phyloP scores from a whole-genome alignment of 495 filamentous ascomycete species.

The Talaromyces trachyspermus region DNA sequence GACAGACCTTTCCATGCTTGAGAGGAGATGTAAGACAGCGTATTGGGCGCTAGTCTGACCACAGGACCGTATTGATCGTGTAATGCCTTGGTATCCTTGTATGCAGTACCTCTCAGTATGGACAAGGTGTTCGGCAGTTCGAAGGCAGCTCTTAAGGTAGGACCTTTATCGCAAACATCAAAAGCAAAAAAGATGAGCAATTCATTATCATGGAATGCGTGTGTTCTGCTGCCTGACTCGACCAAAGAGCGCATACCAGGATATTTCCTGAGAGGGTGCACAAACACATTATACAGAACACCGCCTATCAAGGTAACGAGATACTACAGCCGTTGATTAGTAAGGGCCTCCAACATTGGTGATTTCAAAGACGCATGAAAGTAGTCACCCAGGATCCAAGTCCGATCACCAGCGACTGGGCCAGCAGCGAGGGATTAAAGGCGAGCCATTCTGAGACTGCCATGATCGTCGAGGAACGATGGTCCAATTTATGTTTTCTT shows the following conservation, averaged over 20 bases:
- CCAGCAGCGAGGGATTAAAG: not conserved
- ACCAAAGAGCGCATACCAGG: constrained; percentile 19
- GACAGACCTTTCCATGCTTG: constrained; percentile 38
- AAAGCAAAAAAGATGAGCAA: too few relatives aligned
- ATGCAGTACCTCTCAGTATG: constrained; percentile 13
- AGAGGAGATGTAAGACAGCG: constrained; percentile 42
- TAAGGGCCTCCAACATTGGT: not conserved
- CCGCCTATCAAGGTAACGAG: not conserved
- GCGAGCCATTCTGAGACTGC: not conserved
- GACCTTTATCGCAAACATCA: not conserved
- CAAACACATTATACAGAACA: constrained; percentile 20
- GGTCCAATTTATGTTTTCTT: too few relatives aligned
- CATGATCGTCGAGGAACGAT: too few relatives aligned
- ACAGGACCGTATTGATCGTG: constrained; percentile 47
- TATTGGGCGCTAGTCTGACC: constrained; percentile 47
- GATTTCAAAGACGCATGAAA: too few relatives aligned
- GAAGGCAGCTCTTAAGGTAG: not conserved
- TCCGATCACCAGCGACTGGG: not conserved
- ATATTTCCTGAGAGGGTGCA: constrained; percentile 19
- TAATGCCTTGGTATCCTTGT: constrained; percentile 24
- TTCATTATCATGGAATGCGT: not conserved
- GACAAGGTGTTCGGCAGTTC: not conserved
- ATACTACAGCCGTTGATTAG: not conserved
- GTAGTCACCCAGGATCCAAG: not conserved
- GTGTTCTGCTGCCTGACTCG: constrained; percentile 6